These are phyloP conservation scores for Talinum fruticosum DNA, from an alignment of 148 eudicot genomes.

Conservation along the genomic window DNA sequence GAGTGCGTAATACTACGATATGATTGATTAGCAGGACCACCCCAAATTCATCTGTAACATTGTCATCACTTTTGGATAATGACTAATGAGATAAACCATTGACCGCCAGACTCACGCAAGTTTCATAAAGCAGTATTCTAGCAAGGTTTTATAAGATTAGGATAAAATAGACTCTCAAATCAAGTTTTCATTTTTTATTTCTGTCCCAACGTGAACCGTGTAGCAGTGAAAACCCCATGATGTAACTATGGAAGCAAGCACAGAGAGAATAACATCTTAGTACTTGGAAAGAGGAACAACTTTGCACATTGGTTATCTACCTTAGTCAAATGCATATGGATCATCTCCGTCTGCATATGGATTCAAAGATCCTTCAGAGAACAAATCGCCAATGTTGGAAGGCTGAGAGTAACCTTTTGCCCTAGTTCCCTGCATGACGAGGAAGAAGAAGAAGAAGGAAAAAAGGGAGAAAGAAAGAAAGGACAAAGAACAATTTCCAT, in stretches of 20 bases:
- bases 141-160: neutral
- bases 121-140: neutral
- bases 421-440: constrained; percentile 51
- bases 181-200: neutral
- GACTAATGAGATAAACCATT: neutral
- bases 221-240: neutral
- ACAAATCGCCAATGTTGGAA: constrained; percentile 84
- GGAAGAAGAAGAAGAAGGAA: no score
- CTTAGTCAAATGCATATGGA: constrained; percentile 94
- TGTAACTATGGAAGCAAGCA: neutral
- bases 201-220: neutral
- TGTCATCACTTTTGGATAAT: neutral
- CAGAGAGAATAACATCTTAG: neutral
- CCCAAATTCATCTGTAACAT: neutral
- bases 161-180: neutral
- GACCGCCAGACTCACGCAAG: neutral
- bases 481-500: neutral
- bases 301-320: constrained; percentile 29
- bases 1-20: neutral
- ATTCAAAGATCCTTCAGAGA: constrained; percentile 93
- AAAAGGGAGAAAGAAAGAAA: no score
- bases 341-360: constrained; percentile 94
- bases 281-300: neutral
- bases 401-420: constrained; percentile 43
- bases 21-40: neutral